Percentiles rank a stretch among this genome's conserved stretches.
Conservation (phyloP, 129 eudicot species). For the Flaveria robusta region DNA sequence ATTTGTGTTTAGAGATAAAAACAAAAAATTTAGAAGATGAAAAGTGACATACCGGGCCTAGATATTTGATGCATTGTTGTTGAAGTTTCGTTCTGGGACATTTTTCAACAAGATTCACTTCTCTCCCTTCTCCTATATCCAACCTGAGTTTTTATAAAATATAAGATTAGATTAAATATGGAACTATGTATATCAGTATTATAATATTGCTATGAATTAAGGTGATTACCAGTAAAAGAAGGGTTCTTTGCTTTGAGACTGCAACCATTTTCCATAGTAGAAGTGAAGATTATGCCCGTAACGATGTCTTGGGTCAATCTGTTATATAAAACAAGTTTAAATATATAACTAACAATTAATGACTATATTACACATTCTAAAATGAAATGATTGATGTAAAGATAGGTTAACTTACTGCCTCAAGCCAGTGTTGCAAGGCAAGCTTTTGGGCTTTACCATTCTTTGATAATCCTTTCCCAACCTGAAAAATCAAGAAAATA, state of each 20-base stretch:
- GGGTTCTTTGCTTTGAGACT: constrained; percentile 87
- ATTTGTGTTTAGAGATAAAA: not conserved
- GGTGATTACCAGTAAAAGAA: constrained; percentile 88
- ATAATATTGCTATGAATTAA: not conserved
- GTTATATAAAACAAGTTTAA: constrained; percentile 21
- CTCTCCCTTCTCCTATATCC: constrained; percentile 97
- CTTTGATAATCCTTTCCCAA: constrained; percentile 94
- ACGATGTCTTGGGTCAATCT: constrained; percentile 99
- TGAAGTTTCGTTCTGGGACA: constrained; percentile 86
- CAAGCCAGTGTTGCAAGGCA: constrained; percentile 98
- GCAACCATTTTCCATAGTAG: constrained; percentile 79
- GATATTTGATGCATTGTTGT: constrained; percentile 97
- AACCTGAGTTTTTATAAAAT: constrained; percentile 52
- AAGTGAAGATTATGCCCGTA: constrained; percentile 95
- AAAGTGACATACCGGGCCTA: constrained; percentile 79
- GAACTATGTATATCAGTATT: not conserved
- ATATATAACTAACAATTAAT: not conserved
- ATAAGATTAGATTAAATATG: not conserved
- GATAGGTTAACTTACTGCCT: constrained; percentile 63
- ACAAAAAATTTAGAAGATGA: not conserved
- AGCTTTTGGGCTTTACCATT: constrained; percentile 87
- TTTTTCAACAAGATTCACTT: constrained; percentile 74
- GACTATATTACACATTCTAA: not conserved
- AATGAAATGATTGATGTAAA: not conserved
- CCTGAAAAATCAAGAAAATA: constrained; percentile 46